Evolutionary conservation across 352 stramenopile species (phyloP).

Genomic region (Phytophthora ramorum): DNA sequence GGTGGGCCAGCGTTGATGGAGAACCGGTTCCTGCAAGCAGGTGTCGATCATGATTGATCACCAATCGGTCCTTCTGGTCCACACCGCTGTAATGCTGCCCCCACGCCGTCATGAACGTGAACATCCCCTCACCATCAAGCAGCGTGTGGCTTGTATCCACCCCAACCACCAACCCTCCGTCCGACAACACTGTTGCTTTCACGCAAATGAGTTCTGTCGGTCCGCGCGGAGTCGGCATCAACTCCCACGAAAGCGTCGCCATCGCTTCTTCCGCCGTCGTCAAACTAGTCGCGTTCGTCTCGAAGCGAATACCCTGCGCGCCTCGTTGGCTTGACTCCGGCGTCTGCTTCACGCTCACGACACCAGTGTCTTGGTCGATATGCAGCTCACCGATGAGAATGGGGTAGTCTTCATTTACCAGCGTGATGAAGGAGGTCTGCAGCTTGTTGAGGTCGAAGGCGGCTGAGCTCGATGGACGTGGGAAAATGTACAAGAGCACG

Average conservation of each 20-base stretch:
- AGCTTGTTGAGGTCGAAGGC: slow-evolving; percentile 53
- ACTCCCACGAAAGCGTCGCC: slow-evolving; percentile 32
- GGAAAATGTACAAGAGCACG: slow-evolving; percentile 60
- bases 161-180: slow-evolving; percentile 57
- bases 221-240: slow-evolving; percentile 35
- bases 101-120: slow-evolving; percentile 74
- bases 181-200: slow-evolving; percentile 51
- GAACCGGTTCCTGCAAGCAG: slow-evolving; percentile 35
- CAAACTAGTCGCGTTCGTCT: slow-evolving; percentile 16
- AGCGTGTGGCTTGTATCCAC: slow-evolving; percentile 53
- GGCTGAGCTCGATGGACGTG: not conserved
- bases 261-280: slow-evolving; percentile 50
- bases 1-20: slow-evolving; percentile 36
- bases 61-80: slow-evolving; percentile 24
- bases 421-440: slow-evolving; percentile 35
- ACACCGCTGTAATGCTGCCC: slow-evolving; percentile 56
- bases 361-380: slow-evolving; percentile 35
- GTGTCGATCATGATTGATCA: slow-evolving; percentile 50
- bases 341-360: slow-evolving; percentile 44
- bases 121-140: slow-evolving; percentile 57
- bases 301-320: slow-evolving; percentile 45
- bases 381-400: slow-evolving; percentile 47
- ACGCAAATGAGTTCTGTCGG: slow-evolving; percentile 37
- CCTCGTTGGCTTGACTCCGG: slow-evolving; percentile 9
- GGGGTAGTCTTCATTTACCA: slow-evolving; percentile 58